Evolutionary conservation across 805 yeast species (phyloP), one percentile per base, ranked within the genome.

Genomic region (Huiozyma naganishii): DNA sequence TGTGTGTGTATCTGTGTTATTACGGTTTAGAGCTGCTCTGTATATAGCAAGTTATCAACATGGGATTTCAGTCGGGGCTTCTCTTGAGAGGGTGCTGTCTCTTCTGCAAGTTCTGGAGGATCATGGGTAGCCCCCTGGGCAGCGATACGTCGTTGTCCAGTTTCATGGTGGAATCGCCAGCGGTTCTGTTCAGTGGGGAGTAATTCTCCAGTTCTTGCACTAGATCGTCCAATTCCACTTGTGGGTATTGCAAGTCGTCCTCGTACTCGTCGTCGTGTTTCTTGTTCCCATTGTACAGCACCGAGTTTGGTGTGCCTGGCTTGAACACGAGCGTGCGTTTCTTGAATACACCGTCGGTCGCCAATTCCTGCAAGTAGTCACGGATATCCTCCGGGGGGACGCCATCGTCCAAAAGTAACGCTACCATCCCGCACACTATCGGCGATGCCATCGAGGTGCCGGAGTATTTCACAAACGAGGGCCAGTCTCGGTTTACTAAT

Each of bases 391-490:
- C 56, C 0, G 72, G 65, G 0, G 59, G 48, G 1, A 75, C 53
- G 1, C 86, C 86, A 17, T 66, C 62, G 32, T 77, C 72, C 41
- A 83, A 54, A 35, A 79, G 52, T 34, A 74, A 66, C 0, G 82
- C 83, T 12, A 69, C 73, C 36, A 79, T 50, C 0, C 94, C 94
- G 1, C 85, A 68, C n/a, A 81, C 79, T 6, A 74, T 69, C 0
- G 94, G 94, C 2, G 89, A 65, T 2, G 90, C 78, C 92, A 83
- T 83, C 4, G 92, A 84, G 0, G 92, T 84, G 0, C 94, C 94
- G 2, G 87, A 76, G 53, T 78, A 65, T 6, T 52, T 48, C 7
- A 57, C 46, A 3, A 63, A 52, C 3, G 36, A 36, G 11, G 51
- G 49, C 6, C 42, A 41, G 4, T 54, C 38, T 1, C 33, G 51